Conservation (phyloP, 1,284 basidiomycete species). For the Malassezia slooffiae region DNA sequence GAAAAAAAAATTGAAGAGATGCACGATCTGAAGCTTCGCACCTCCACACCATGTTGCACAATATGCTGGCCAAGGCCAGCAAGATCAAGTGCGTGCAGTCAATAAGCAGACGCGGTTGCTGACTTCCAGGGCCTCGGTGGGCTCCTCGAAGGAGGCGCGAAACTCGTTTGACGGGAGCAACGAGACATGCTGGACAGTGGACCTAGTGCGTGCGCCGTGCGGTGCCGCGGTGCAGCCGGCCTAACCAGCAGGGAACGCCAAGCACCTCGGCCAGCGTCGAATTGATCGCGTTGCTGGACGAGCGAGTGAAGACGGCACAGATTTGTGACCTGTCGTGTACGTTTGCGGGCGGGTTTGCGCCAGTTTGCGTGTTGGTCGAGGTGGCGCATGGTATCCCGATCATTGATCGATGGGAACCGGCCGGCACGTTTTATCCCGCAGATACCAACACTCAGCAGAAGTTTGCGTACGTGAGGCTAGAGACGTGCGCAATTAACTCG, state of each 20-base stretch:
- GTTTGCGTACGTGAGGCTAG: constrained; percentile 1
- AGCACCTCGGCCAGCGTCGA: not conserved
- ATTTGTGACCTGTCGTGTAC: not conserved
- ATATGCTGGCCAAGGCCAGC: constrained; percentile 3
- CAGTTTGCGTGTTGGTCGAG: constrained; percentile 2
- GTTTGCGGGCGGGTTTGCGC: constrained; percentile 14
- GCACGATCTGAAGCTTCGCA: constrained; percentile 49
- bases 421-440: constrained; percentile 8
- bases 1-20: constrained; percentile 34
- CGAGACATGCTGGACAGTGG: constrained; percentile 14
- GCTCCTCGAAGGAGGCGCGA: constrained; percentile 9
- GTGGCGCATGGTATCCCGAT: too few relatives aligned
- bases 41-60: not conserved
- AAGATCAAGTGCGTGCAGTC: constrained; percentile 1
- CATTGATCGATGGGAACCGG: too few relatives aligned
- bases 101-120: not conserved
- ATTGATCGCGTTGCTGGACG: not conserved
- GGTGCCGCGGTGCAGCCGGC: too few relatives aligned
- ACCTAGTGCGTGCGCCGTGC: constrained; percentile 7
- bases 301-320: not conserved
- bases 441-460: constrained; percentile 11
- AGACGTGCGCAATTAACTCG: not conserved
- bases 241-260: constrained; percentile 6
- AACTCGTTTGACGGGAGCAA: not conserved
- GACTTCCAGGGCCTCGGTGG: constrained; percentile 2